Conservation (phyloP, 1,139 yeast genomes). For the Geotrichum carabidarum region DNA sequence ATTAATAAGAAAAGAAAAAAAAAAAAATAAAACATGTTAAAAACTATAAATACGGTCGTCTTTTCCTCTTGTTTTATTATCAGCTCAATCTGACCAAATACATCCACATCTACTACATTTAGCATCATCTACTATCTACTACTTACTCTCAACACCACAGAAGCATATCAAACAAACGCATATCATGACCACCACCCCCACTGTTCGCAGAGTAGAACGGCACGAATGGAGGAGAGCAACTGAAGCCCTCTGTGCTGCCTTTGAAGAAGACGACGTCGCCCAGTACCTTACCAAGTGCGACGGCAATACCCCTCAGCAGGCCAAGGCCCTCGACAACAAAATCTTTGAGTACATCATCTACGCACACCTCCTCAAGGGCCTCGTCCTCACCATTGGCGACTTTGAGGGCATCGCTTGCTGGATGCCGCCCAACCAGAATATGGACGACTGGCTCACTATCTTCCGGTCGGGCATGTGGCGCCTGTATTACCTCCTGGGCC, state of each 20-base stretch:
- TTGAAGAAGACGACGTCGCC: conserved; percentile 51
- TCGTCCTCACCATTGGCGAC: conserved; percentile 48
- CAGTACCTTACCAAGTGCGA: conserved; percentile 46
- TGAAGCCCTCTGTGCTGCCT: conserved; percentile 48
- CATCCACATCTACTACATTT: background rate
- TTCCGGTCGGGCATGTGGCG: conserved; percentile 54
- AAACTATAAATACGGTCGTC: conserved; percentile 1
- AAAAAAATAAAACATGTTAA: background rate
- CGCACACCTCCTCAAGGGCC: conserved; percentile 54
- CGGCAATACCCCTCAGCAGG: conserved; percentile 36
- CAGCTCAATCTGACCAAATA: background rate
- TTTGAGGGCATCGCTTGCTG: conserved; percentile 63
- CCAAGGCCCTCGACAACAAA: conserved; percentile 43
- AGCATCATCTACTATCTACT: background rate
- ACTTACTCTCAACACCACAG: background rate
- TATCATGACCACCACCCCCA: conserved; percentile 6
- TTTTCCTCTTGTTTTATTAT: background rate
- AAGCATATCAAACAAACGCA: background rate
- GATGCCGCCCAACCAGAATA: conserved; percentile 53
- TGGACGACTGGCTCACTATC: conserved; percentile 46
- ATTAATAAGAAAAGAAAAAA: background rate
- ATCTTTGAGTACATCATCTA: conserved; percentile 54
- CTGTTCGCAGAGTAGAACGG: conserved; percentile 33
- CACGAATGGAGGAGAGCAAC: conserved; percentile 55
- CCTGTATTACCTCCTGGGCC: conserved; percentile 48